phyloP scores from a whole-genome alignment of 2,329 filamentous ascomycete genomes.

The Neocucurbitaria cava region DNA sequence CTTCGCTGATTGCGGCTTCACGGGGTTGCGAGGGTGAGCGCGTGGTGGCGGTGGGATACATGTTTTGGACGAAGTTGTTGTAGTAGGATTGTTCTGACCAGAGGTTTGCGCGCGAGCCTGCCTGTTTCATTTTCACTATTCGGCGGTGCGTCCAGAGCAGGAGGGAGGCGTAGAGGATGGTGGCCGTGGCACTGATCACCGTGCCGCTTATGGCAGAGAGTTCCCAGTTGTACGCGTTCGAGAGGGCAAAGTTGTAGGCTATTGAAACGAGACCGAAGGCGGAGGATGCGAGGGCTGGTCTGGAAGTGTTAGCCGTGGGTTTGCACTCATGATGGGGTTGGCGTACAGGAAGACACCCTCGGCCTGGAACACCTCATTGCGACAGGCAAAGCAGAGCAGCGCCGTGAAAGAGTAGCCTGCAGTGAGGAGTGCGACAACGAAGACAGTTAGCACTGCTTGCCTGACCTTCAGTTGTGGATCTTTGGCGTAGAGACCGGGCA shows the following conservation, averaged over 20 bases:
- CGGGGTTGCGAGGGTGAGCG: constrained; percentile 35
- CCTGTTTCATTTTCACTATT: constrained; percentile 41
- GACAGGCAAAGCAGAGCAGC: constrained; percentile 56
- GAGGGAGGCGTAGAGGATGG: constrained; percentile 51
- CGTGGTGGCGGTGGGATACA: constrained; percentile 52
- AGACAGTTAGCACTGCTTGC: constrained; percentile 51
- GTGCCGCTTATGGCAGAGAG: constrained; percentile 54
- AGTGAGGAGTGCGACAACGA: constrained; percentile 56
- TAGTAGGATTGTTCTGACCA: constrained; percentile 52
- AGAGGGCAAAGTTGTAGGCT: constrained; percentile 56
- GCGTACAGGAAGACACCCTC: constrained; percentile 56
- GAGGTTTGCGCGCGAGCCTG: constrained; percentile 28
- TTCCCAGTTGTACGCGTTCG: constrained; percentile 51
- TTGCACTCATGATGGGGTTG: not conserved
- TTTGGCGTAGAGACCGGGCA: constrained; percentile 56
- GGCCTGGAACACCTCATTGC: constrained; percentile 55
- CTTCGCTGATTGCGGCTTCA: constrained; percentile 49
- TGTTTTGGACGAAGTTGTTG: constrained; percentile 55
- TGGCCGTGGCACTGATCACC: constrained; percentile 49
- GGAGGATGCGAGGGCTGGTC: constrained; percentile 53
- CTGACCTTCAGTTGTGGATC: constrained; percentile 49
- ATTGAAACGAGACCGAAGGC: constrained; percentile 57
- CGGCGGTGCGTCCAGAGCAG: constrained; percentile 53
- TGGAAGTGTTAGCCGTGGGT: constrained; percentile 26
- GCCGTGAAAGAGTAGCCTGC: constrained; percentile 58